Evolutionary conservation across 176 grass and related monocot genomes (phyloP).

Genomic region (Musa troglodytarum): DNA sequence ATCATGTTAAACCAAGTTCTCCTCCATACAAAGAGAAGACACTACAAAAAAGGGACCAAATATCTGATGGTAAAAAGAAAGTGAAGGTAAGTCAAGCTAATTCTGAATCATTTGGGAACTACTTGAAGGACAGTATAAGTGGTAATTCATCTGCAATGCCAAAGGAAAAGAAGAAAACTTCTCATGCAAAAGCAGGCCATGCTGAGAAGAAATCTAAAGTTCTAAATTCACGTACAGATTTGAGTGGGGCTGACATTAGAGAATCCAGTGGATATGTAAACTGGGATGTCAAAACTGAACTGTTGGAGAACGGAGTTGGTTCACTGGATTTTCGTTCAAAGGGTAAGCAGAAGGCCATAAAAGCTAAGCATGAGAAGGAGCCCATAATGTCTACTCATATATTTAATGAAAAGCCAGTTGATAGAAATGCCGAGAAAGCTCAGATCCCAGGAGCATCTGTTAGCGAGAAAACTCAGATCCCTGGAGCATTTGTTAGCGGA

Average conservation of each 20-base stretch:
- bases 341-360: conserved; percentile 32
- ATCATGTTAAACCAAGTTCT: conserved; percentile 32
- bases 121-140: conserved; percentile 30
- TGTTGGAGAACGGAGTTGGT: conserved; percentile 37
- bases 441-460: conserved; percentile 27
- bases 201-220: conserved; percentile 46
- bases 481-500: conserved; percentile 28
- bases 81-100: conserved; percentile 48
- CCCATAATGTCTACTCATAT: conserved; percentile 31
- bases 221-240: conserved; percentile 41
- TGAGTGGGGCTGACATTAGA: conserved; percentile 18
- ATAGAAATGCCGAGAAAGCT: conserved; percentile 39
- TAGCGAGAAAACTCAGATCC: conserved; percentile 24
- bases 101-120: conserved; percentile 34
- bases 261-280: conserved; percentile 29
- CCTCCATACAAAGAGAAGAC: conserved; percentile 34
- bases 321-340: conserved; percentile 33
- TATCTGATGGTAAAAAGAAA: conserved; percentile 45
- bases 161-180: conserved; percentile 53
- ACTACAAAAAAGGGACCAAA: conserved; percentile 20
- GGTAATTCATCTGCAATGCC: conserved; percentile 32
- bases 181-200: conserved; percentile 40
- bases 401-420: conserved; percentile 42
- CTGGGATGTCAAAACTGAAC: conserved; percentile 12
- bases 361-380: conserved; percentile 45